Evolutionary conservation across 768 basidiomycete genomes (phyloP).

Genomic region (Hericium rajendrae): DNA sequence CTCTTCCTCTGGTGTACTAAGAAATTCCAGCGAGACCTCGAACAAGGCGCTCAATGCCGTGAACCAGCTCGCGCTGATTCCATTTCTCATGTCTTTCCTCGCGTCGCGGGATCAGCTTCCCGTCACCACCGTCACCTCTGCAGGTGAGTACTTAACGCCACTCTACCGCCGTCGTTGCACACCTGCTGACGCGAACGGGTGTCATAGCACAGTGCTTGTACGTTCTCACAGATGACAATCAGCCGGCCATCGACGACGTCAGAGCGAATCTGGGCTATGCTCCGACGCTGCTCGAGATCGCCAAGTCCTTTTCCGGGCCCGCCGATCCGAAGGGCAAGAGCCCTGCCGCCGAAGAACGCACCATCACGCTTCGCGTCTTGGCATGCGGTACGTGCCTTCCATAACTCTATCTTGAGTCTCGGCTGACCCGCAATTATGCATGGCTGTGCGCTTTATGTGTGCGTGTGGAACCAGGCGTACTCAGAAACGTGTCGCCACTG

Average conservation of each 20-base stretch:
- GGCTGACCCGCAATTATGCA: not conserved
- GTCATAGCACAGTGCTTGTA: conserved; percentile 80
- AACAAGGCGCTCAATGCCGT: conserved; percentile 86
- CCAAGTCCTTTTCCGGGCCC: conserved; percentile 26
- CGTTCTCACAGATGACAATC: conserved; percentile 87
- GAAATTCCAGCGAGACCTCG: conserved; percentile 65
- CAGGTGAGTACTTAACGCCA: conserved; percentile 40
- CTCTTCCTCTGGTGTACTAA: conserved; percentile 10
- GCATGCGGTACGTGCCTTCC: conserved; percentile 46
- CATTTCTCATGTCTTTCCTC: conserved; percentile 89
- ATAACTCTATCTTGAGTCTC: not conserved
- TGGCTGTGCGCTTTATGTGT: not conserved
- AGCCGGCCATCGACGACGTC: conserved; percentile 58
- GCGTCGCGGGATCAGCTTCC: conserved; percentile 61
- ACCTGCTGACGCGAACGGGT: too few species aligned
- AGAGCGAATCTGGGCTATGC: conserved; percentile 50
- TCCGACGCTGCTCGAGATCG: conserved; percentile 56
- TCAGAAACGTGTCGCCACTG: conserved; percentile 69
- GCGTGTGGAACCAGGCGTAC: conserved; percentile 39
- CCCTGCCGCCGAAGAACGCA: conserved; percentile 40
- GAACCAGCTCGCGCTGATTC: conserved; percentile 67
- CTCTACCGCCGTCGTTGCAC: not conserved
- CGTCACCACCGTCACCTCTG: conserved; percentile 62
- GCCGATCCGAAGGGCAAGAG: conserved; percentile 27
- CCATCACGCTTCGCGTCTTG: conserved; percentile 50